Conservation (phyloP, 495 filamentous ascomycete species). For the Xylaria grammica region DNA sequence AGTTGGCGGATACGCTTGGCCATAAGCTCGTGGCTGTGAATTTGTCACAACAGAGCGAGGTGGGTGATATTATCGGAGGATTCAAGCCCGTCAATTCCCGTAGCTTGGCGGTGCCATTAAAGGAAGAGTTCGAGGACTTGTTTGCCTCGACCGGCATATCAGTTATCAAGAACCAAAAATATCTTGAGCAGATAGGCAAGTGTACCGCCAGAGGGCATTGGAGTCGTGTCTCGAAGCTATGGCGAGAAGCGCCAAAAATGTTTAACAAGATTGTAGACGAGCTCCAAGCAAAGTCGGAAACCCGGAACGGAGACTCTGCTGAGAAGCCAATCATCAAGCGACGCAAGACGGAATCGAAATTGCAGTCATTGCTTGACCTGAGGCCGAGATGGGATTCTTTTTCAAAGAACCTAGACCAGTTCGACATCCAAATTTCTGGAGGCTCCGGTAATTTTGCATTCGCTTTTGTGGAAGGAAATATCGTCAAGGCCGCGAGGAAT, state of each 20-base stretch:
- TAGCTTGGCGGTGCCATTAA: conserved; percentile 84
- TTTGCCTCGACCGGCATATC: conserved; percentile 84
- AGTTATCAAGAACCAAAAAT: conserved; percentile 81
- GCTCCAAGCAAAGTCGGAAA: conserved; percentile 42
- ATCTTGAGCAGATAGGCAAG: conserved; percentile 78
- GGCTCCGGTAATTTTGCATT: conserved; percentile 88
- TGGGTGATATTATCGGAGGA: conserved; percentile 87
- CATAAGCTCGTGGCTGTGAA: conserved; percentile 89
- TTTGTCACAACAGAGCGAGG: conserved; percentile 96
- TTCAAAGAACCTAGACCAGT: conserved; percentile 71
- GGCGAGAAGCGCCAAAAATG: conserved; percentile 86
- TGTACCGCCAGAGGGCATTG: conserved; percentile 82
- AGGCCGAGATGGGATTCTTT: conserved; percentile 81
- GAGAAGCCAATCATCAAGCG: conserved; percentile 77
- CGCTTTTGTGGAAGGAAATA: conserved; percentile 91
- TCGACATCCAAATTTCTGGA: conserved; percentile 79
- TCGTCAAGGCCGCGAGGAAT: conserved; percentile 89
- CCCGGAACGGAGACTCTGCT: conserved; percentile 40
- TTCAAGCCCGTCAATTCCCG: conserved; percentile 94
- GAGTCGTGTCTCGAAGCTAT: conserved; percentile 79
- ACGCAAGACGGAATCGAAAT: conserved; percentile 76
- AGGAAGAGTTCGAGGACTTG: conserved; percentile 90
- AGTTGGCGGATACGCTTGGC: conserved; percentile 80
- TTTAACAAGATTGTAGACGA: conserved; percentile 73
- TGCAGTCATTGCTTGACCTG: conserved; percentile 61